Percentiles rank a stretch among this genome's conserved stretches.
Conservation (phyloP, 208 protist species). For the Kentomonas sorsogonicus region DNA sequence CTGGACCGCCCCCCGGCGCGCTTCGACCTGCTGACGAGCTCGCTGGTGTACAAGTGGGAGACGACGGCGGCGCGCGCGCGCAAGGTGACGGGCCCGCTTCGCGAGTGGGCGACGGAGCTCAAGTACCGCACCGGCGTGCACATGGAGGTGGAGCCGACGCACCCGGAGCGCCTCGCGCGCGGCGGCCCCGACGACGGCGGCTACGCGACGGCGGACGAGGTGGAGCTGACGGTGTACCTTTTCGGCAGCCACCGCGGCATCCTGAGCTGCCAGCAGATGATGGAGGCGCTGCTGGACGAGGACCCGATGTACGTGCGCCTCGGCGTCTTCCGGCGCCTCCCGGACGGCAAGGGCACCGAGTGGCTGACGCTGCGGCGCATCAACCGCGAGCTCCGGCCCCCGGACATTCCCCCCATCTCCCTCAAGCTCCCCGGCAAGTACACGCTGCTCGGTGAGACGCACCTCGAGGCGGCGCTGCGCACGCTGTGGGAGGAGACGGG, state of each 20-base stretch:
- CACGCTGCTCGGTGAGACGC: slow-evolving; percentile 83
- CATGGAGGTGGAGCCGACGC: slow-evolving; percentile 78
- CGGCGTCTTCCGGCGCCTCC: slow-evolving; percentile 73
- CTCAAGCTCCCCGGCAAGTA: slow-evolving; percentile 90
- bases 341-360: slow-evolving; percentile 44
- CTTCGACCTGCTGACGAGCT: slow-evolving; percentile 87
- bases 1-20: slow-evolving; percentile 61
- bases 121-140: slow-evolving; percentile 89
- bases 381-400: slow-evolving; percentile 82
- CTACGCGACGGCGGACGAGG: slow-evolving; percentile 77
- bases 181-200: slow-evolving; percentile 23
- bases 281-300: slow-evolving; percentile 71
- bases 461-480: slow-evolving; percentile 84
- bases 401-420: slow-evolving; percentile 87
- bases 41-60: slow-evolving; percentile 82
- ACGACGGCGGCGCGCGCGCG: slow-evolving; percentile 73
- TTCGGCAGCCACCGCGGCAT: slow-evolving; percentile 87
- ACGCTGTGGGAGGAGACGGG: slow-evolving; percentile 89
- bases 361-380: slow-evolving; percentile 88
- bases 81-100: slow-evolving; percentile 83
- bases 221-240: slow-evolving; percentile 85
- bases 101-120: slow-evolving; percentile 86
- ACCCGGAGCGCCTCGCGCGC: slow-evolving; percentile 42
- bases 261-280: slow-evolving; percentile 82
- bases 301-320: slow-evolving; percentile 84